Base-by-base conservation (phyloP, 805 yeast genomes). In the Lipomyces kockii region DNA sequence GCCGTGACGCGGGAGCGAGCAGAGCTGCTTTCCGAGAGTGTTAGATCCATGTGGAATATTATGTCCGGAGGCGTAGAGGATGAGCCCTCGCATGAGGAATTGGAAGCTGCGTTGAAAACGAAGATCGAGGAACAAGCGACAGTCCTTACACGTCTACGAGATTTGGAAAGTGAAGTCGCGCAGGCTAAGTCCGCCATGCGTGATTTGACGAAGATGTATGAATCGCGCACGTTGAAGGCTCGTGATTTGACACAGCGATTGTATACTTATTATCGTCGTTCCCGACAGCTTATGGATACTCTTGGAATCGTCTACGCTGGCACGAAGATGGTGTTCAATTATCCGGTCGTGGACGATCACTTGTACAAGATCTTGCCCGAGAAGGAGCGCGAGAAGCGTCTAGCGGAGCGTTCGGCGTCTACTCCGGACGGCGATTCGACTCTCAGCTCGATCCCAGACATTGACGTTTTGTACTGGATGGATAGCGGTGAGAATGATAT, bases 401-500 rank as follows among this genome's bases (percentile, higher is more conserved):
- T 54, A 11, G 58, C 61, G 4, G 64, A 58, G 17, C n/a, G 46
- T 14, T 32, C 32, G 11, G 58, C 35, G 6, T 17, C 53, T 39
- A 43, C 56, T 60, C 62, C 51, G 37, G 49, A 66, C 25, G 67
- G 51, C 12, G 55, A 52, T 52, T 52, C 55, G 34, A 37, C 55
- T 14, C 20, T 66, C 8, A 66, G 54, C 22, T 58, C 68, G 43
- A 35, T 67, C 9, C 66, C 60, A 6, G 70, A 69, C 32, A 58
- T 70, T 51, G 72, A 63, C n/a, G 60, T 69, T 5, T 51, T 86
- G 63, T 79, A 81, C 64, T 89, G 93, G 89, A 76, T 83, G 39
- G 80, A 81, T 20, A 73, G 77, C 72, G 77, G 73, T 37, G 69
- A 69, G 56, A 68, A 61, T 14, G 75, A 71, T 4, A 34, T 59